phyloP scores from a whole-genome alignment of 768 basidiomycete species.

The Collybia nuda region DNA sequence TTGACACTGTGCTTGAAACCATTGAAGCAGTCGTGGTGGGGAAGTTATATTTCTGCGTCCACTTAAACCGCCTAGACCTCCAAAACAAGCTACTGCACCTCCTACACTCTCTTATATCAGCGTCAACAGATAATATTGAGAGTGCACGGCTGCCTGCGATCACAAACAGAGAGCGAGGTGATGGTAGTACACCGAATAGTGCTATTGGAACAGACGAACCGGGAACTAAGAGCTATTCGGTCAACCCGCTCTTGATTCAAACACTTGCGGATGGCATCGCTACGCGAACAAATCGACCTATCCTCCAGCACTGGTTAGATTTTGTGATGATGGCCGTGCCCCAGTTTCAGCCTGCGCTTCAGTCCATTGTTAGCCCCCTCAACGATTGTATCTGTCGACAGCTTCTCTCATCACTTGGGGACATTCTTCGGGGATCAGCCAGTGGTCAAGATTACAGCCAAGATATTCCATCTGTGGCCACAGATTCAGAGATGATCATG shows the following conservation, averaged over 20 bases:
- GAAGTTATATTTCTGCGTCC: conserved; percentile 75
- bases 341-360: conserved; percentile 74
- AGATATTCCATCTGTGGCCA: conserved; percentile 50
- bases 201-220: conserved; percentile 30
- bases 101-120: conserved; percentile 81
- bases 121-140: conserved; percentile 40
- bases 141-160: conserved; percentile 15
- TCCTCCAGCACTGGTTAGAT: conserved; percentile 95
- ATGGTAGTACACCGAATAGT: conserved; percentile 31
- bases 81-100: conserved; percentile 94
- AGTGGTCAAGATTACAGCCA: conserved; percentile 32
- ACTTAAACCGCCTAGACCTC: conserved; percentile 69
- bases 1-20: conserved; percentile 59
- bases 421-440: conserved; percentile 46
- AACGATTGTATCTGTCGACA: conserved; percentile 80
- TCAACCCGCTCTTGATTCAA: conserved; percentile 75
- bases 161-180: conserved; percentile 17
- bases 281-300: conserved; percentile 64
- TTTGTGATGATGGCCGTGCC: conserved; percentile 91
- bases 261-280: conserved; percentile 82
- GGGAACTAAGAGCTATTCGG: conserved; percentile 37
- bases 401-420: conserved; percentile 53
- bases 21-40: conserved; percentile 72
- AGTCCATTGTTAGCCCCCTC: conserved; percentile 67
- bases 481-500: conserved; percentile 84